Evolutionary conservation across 2,329 filamentous ascomycete species (phyloP).

Genomic region (Trichoderma endophyticum): DNA sequence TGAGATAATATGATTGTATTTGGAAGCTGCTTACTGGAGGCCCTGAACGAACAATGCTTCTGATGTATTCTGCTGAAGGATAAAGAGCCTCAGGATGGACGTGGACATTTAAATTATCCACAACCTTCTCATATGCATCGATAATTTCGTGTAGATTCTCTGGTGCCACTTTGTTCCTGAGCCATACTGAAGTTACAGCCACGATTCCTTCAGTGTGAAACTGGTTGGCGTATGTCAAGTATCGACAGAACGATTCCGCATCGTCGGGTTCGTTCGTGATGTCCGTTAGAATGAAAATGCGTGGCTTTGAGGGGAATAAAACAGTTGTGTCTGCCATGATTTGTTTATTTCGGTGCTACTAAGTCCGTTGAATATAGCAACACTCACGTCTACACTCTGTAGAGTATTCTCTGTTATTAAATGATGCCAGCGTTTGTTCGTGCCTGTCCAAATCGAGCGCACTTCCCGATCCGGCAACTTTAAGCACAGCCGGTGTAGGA

Average conservation of each 20-base stretch:
- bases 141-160: neutral
- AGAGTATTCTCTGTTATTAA: neutral
- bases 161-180: neutral
- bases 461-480: neutral
- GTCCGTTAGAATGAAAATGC: neutral
- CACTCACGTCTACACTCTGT: neutral
- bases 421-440: neutral
- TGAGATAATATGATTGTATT: rapidly evolving
- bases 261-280: neutral
- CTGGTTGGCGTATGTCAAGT: neutral
- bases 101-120: neutral
- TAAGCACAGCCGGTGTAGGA: neutral
- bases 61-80: neutral
- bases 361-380: neutral
- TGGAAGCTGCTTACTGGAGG: neutral
- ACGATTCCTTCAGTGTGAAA: neutral
- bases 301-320: neutral
- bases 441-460: neutral
- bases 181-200: neutral
- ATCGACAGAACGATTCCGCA: neutral
- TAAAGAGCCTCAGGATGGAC: neutral
- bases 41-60: neutral
- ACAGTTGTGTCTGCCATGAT: neutral
- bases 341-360: neutral
- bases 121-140: neutral